Base-by-base conservation (phyloP, 2,329 filamentous ascomycete species). In the Trichophyton simii region DNA sequence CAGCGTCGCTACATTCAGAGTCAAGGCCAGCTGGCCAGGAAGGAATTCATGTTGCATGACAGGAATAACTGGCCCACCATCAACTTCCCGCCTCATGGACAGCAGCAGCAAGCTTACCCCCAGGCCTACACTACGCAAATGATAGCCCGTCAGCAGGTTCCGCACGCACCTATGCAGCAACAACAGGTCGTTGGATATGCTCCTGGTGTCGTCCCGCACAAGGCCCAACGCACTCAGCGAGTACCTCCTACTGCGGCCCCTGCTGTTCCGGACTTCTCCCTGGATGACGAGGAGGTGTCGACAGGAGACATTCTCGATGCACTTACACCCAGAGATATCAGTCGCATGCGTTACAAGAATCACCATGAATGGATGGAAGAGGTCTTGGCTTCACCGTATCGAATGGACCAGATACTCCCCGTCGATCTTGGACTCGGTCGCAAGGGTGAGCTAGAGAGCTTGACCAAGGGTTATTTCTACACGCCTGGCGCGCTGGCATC, bases 331-430 rank as follows among this genome's bases (percentile, higher is more conserved):
- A 83, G 91, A 50, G 94, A 99, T 65, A 87, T 99, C 64, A 95
- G 91, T 67, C 79, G 89, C 63, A 84, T 85, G 65, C 84, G 94
- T 61, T 99, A 96, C 73, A 87, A 87, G 71, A 91, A 96, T 71
- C 95, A 99, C 68, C 92, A 99, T 69, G 90, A 96, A 72, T 97
- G 92, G 94, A 96, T 99, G 89, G 94, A 97, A 70, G 92, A 99
- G 75, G 86, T 99, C 31, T 83, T 97, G 60, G 89, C 88, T 0
- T 97, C 92, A 0, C 90, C 91, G 0, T 96, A 96, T 71, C 82
- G 87, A 25, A 87, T 92, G 64, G 83, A 82, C 58, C 89, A 95
- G 71, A 95, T 99, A 62, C 84, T 87, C 7, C 91, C 92, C 0
- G 84, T 91, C 2, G 91, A 96, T 71, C 82, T 97, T 38, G 91